phyloP scores from a whole-genome alignment of 2,329 filamentous ascomycete genomes.

The Monilinia polystroma region DNA sequence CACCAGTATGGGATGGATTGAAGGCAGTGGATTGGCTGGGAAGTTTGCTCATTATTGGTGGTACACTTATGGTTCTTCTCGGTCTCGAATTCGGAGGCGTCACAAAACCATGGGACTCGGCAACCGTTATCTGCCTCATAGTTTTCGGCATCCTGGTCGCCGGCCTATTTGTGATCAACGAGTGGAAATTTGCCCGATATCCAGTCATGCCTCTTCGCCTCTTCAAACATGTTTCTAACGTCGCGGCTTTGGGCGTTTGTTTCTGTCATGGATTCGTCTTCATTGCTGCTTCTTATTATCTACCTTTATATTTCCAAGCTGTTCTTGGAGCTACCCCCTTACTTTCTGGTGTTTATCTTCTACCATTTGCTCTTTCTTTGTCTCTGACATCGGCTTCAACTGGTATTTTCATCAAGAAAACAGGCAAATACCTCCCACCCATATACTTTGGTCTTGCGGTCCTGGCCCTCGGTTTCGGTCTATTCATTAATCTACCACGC shows the following conservation, averaged over 20 bases:
- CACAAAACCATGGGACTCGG: slow-evolving; percentile 55
- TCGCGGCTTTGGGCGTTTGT: slow-evolving; percentile 63
- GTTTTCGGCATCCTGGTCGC: slow-evolving; percentile 62
- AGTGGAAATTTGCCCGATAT: slow-evolving; percentile 70
- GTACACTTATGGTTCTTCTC: slow-evolving; percentile 81
- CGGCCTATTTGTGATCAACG: slow-evolving; percentile 63
- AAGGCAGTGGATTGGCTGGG: slow-evolving; percentile 62
- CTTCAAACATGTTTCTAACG: slow-evolving; percentile 65
- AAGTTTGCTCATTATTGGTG: slow-evolving; percentile 61
- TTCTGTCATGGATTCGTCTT: slow-evolving; percentile 67
- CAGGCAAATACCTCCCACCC: slow-evolving; percentile 61
- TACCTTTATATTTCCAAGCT: slow-evolving; percentile 72
- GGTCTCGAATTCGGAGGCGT: slow-evolving; percentile 84
- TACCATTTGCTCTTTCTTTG: slow-evolving; percentile 67
- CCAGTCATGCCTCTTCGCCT: slow-evolving; percentile 76
- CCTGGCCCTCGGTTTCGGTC: slow-evolving; percentile 63
- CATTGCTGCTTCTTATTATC: slow-evolving; percentile 32
- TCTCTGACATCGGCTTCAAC: slow-evolving; percentile 60
- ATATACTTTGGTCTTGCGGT: slow-evolving; percentile 60
- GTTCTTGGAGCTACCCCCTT: slow-evolving; percentile 51
- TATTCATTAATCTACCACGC: slow-evolving; percentile 61
- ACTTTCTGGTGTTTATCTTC: slow-evolving; percentile 72
- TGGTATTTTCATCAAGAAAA: slow-evolving; percentile 60
- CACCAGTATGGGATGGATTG: slow-evolving; percentile 59
- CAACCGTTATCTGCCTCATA: slow-evolving; percentile 46